Conservation (phyloP, 2,329 filamentous ascomycete species). For the Claviceps sp. region DNA sequence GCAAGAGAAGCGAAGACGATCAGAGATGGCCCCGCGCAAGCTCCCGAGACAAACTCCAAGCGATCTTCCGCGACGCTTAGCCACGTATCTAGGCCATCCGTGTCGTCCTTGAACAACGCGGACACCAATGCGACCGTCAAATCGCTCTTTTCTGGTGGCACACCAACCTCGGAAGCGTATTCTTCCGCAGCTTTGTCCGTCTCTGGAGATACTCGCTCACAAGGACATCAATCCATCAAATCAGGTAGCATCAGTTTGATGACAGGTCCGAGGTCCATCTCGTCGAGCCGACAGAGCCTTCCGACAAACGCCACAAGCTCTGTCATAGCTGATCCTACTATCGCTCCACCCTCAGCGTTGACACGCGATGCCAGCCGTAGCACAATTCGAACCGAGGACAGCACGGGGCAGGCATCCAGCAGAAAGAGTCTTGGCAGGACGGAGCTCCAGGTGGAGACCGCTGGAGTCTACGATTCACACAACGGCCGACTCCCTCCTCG, state of each 20-base stretch:
- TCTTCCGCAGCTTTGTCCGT: constrained; percentile 20
- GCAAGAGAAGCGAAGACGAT: constrained; percentile 19
- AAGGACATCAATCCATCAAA: constrained; percentile 30
- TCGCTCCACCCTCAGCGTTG: constrained; percentile 36
- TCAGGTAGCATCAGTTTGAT: constrained; percentile 34
- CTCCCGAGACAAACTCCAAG: constrained; percentile 23
- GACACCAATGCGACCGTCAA: constrained; percentile 23
- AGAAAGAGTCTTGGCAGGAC: constrained; percentile 30
- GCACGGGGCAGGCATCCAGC: constrained; percentile 21
- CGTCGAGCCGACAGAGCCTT: constrained; percentile 25
- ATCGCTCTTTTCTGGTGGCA: constrained; percentile 17
- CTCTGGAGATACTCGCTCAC: constrained; percentile 26
- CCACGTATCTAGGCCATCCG: constrained; percentile 27
- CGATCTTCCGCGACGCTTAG: constrained; percentile 27
- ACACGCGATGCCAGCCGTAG: constrained; percentile 33
- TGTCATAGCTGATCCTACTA: constrained; percentile 28
- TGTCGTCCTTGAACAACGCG: constrained; percentile 26
- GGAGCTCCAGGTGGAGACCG: constrained; percentile 25
- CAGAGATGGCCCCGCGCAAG: constrained; percentile 21
- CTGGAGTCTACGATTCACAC: constrained; percentile 24
- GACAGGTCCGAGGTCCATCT: constrained; percentile 28
- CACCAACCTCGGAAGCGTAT: constrained; percentile 22
- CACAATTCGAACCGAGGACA: constrained; percentile 29
- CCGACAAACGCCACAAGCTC: constrained; percentile 29
- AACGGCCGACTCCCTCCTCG: constrained; percentile 22